These are phyloP conservation scores for Knoxdaviesia capensis DNA, from an alignment of 2,329 filamentous ascomycete genomes.

Conservation along the genomic window DNA sequence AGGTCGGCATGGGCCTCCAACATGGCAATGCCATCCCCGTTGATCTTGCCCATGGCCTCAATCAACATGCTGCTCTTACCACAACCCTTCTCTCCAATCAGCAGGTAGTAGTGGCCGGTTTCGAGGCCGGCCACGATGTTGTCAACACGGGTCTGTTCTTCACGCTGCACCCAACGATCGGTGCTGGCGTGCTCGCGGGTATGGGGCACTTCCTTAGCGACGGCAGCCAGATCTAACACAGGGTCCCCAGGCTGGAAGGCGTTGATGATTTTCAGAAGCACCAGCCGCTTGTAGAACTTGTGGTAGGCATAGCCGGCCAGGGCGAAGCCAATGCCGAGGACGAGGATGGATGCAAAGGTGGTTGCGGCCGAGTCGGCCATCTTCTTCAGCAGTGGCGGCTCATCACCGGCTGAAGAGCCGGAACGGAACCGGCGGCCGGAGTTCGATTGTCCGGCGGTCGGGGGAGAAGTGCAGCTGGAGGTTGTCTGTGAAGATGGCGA, in stretches of 20 bases:
- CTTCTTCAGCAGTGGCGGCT: slow-evolving; percentile 27
- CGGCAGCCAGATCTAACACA: slow-evolving; percentile 60
- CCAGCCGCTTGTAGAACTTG: slow-evolving; percentile 70
- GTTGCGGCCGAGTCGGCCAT: slow-evolving; percentile 59
- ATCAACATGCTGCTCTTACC: slow-evolving; percentile 94
- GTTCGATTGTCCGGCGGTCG: too few relatives aligned
- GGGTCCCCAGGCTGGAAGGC: slow-evolving; percentile 88
- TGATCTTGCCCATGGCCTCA: slow-evolving; percentile 82
- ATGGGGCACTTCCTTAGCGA: slow-evolving; percentile 33
- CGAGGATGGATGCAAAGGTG: slow-evolving; percentile 52
- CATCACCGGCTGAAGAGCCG: slow-evolving; percentile 2
- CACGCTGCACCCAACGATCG: slow-evolving; percentile 59
- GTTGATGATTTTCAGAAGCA: slow-evolving; percentile 79
- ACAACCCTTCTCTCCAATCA: slow-evolving; percentile 89
- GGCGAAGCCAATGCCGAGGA: slow-evolving; percentile 45
- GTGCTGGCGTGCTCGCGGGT: slow-evolving; percentile 13
- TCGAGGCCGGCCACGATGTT: slow-evolving; percentile 56
- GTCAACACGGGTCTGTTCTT: slow-evolving; percentile 67
- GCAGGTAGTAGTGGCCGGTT: slow-evolving; percentile 70
- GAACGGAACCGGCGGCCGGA: too few relatives aligned
- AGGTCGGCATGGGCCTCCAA: slow-evolving; percentile 89
- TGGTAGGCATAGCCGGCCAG: slow-evolving; percentile 61
- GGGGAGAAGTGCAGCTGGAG: too few relatives aligned
- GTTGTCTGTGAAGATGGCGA: too few relatives aligned
- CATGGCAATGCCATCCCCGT: slow-evolving; percentile 82